Evolutionary conservation across 2,329 filamentous ascomycete genomes (phyloP), one percentile per base, ranked within the genome.

Genomic region (Cercospora nicotianae): DNA sequence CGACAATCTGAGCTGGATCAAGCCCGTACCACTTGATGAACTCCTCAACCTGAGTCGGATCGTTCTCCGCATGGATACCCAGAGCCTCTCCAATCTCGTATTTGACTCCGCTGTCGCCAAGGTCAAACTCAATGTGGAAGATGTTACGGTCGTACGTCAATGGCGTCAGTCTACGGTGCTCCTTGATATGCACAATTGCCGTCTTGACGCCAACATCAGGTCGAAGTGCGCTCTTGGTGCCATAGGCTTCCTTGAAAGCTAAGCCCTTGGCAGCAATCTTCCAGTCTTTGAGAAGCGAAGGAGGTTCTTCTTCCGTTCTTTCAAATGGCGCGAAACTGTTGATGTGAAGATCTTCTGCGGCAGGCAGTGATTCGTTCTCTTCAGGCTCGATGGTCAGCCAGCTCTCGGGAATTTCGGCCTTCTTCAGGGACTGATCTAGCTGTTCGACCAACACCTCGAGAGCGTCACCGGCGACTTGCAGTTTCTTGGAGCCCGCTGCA

Each of bases 81-180:
- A 99, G 89, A 58, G 95, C 95, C 83, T 99, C 95, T 66, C 95
- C 95, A 76, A 99, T 98, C 78, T 96, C 92, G 83, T 99, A 99
- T 51, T 88, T 97, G 72, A 99, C 88, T 45, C 94, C 94, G 36
- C 94, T 96, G 76, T 90, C 82, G 69, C 94, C 94, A 26, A 99
- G 88, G 77, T 98, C 95, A 76, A 99, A 99, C 82, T 99, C 95
- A 70, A 99, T 98, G 83, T 99, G 95, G 90, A 99, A 99, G 81
- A 99, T 98, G 86, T 99, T 97, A 75, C 95, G 93, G 80, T 98
- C 94, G 78, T 99, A 99, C 33, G 89, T 91, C 26, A 81, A 76
- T 3, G 95, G 95, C 0, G 95, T 99, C 65, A 99, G 87, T 71
- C 95, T 89, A 70, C 95, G 92, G 83, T 96, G 97, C 84, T 98